phyloP scores from a whole-genome alignment of 2,329 filamentous ascomycete species.

The Hymenoscyphus albidus region DNA sequence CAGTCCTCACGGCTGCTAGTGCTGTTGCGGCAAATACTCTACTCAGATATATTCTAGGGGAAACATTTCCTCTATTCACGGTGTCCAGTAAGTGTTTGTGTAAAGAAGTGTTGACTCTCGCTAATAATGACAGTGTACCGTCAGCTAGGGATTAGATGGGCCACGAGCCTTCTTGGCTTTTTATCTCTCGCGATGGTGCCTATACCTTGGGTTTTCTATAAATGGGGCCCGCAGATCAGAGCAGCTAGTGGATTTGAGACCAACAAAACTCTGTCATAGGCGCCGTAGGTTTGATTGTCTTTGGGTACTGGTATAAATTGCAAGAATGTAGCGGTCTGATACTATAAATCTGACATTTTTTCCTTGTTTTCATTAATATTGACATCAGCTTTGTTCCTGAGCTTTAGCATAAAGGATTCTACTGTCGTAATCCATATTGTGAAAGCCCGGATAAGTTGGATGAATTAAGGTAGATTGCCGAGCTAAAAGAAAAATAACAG shows the following conservation, averaged over 20 bases:
- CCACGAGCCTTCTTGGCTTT: constrained; percentile 39
- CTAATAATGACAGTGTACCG: constrained; percentile 31
- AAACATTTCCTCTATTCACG: constrained; percentile 18
- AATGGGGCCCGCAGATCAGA: constrained; percentile 31
- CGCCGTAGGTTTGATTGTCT: too few species aligned
- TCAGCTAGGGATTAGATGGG: constrained; percentile 34
- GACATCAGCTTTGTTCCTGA: too few species aligned
- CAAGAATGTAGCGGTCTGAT: too few species aligned
- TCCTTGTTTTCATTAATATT: too few species aligned
- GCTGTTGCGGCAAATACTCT: constrained; percentile 18
- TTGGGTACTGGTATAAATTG: too few species aligned
- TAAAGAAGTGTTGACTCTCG: background rate
- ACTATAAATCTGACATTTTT: too few species aligned
- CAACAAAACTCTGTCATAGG: constrained; percentile 2
- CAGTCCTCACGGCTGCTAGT: constrained; percentile 14
- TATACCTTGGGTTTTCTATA: constrained; percentile 42
- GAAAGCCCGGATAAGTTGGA: too few species aligned
- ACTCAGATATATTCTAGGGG: constrained; percentile 17
- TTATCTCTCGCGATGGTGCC: constrained; percentile 39
- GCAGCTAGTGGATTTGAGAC: constrained; percentile 11
- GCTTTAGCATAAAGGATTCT: too few species aligned
- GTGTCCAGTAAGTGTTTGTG: constrained; percentile 41
- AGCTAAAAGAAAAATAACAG: too few species aligned
- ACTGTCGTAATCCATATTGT: too few species aligned
- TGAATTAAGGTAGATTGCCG: too few species aligned